Percentiles rank a stretch among this genome's conserved stretches.
Evolutionary conservation across 1,284 basidiomycete species (phyloP).

Genomic region (Cryptococcus maquisensis): DNA sequence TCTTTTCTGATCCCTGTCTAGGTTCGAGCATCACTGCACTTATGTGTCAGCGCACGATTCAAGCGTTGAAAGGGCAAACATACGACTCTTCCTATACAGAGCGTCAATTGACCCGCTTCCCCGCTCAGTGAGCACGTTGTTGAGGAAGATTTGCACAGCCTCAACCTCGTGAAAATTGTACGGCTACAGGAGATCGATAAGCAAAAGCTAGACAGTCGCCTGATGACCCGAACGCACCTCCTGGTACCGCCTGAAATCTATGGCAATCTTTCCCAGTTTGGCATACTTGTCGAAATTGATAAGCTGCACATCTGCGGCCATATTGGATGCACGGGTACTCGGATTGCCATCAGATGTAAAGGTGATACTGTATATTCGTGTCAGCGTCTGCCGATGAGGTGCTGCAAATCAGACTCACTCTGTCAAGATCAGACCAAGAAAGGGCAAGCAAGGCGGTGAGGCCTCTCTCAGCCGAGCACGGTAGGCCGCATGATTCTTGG

Average conservation of each 20-base stretch:
- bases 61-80: constrained; percentile 11
- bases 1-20: constrained; percentile 37
- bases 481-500: constrained; percentile 63
- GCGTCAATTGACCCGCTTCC: constrained; percentile 46
- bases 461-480: constrained; percentile 75
- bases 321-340: constrained; percentile 72
- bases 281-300: constrained; percentile 95
- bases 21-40: constrained; percentile 47
- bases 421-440: constrained; percentile 62
- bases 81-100: constrained; percentile 47
- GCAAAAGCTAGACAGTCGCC: not conserved
- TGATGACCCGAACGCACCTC: constrained; percentile 26
- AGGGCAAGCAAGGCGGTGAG: constrained; percentile 81
- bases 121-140: constrained; percentile 42
- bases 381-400: constrained; percentile 2
- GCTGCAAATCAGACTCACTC: constrained; percentile 49
- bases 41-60: not conserved
- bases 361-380: constrained; percentile 57
- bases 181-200: constrained; percentile 19
- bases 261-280: constrained; percentile 81
- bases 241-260: constrained; percentile 93
- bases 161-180: constrained; percentile 47
- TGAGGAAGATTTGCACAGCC: constrained; percentile 42
- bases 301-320: constrained; percentile 69
- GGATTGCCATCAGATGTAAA: constrained; percentile 95